Percentiles rank a stretch among this genome's conserved stretches.
phyloP scores from a whole-genome alignment of 2,329 filamentous ascomycete genomes.

The Venturiaceae sp. region DNA sequence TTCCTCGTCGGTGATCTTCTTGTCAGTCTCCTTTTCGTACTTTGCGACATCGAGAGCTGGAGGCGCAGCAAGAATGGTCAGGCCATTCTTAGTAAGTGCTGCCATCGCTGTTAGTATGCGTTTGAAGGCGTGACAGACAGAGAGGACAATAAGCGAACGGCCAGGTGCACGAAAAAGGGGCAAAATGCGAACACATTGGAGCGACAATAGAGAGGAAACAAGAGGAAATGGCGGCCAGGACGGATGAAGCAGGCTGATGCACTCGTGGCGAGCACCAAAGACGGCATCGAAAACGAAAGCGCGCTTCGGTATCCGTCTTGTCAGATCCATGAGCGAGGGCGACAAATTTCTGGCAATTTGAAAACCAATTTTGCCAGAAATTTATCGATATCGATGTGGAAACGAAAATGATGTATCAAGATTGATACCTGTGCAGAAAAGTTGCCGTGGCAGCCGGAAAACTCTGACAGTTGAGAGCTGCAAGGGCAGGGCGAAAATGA shows the following conservation, averaged over 20 bases:
- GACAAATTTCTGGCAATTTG: background rate
- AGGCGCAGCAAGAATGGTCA: conserved; percentile 75
- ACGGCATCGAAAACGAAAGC: no score
- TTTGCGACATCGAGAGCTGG: conserved; percentile 68
- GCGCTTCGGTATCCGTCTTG: background rate
- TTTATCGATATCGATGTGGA: background rate
- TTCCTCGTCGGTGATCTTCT: conserved; percentile 96
- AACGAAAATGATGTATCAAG: background rate
- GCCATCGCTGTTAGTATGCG: conserved; percentile 7
- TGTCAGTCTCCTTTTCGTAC: conserved; percentile 67
- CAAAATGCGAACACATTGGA: no score
- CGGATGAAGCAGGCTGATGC: no score
- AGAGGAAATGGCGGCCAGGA: no score
- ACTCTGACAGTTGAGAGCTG: background rate
- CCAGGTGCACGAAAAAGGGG: background rate
- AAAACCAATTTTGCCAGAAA: background rate
- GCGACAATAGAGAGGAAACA: no score
- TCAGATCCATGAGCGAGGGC: background rate
- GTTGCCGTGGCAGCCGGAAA: background rate
- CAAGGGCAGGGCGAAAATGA: background rate
- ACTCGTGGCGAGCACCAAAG: no score
- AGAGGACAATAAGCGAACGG: conserved; percentile 9
- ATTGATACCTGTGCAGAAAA: background rate
- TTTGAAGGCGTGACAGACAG: conserved; percentile 5
- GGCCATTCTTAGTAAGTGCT: conserved; percentile 97